These are phyloP conservation scores for Thelonectria blattea DNA, from an alignment of 2,329 filamentous ascomycete genomes.

Conservation along the genomic window DNA sequence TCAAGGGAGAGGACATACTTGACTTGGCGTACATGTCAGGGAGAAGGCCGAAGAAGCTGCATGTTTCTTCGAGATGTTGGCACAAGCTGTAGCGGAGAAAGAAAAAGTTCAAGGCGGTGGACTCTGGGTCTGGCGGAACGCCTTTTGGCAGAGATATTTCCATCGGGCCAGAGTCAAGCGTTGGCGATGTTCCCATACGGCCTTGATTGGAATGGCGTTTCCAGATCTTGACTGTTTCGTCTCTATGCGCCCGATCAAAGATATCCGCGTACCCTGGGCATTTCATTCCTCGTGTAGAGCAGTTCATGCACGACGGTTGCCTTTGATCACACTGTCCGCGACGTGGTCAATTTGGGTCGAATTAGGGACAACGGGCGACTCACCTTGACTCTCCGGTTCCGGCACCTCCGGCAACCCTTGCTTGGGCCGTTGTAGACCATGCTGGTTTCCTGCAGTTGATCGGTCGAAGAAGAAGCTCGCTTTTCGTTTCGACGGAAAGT, in stretches of 20 bases:
- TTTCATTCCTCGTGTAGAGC: not conserved
- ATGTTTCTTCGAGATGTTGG: slow-evolving; percentile 2
- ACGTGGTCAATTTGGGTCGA: not conserved
- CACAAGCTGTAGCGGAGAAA: slow-evolving; percentile 7
- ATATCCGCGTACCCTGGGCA: slow-evolving; percentile 5
- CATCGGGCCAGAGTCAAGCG: not conserved
- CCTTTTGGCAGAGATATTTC: not conserved
- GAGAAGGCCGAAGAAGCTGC: slow-evolving; percentile 14
- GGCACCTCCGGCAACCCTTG: slow-evolving; percentile 5
- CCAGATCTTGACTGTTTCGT: slow-evolving; percentile 1
- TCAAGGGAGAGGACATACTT: not conserved
- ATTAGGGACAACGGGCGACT: not conserved
- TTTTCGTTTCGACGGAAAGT: not conserved
- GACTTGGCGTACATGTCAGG: slow-evolving; percentile 5
- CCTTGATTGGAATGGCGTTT: not conserved
- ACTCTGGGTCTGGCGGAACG: not conserved
- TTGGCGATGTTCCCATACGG: not conserved
- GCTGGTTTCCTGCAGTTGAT: not conserved
- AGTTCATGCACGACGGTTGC: slow-evolving; percentile 1
- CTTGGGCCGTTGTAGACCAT: slow-evolving; percentile 12
- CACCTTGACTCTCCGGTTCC: slow-evolving; percentile 1
- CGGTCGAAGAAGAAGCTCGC: too few species aligned
- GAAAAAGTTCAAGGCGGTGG: slow-evolving; percentile 8
- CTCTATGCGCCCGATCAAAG: slow-evolving; percentile 1
- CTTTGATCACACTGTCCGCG: slow-evolving; percentile 3